Percentiles rank a stretch among this genome's conserved stretches.
phyloP scores from a whole-genome alignment of 352 stramenopile species.

The Phytophthora ramorum region DNA sequence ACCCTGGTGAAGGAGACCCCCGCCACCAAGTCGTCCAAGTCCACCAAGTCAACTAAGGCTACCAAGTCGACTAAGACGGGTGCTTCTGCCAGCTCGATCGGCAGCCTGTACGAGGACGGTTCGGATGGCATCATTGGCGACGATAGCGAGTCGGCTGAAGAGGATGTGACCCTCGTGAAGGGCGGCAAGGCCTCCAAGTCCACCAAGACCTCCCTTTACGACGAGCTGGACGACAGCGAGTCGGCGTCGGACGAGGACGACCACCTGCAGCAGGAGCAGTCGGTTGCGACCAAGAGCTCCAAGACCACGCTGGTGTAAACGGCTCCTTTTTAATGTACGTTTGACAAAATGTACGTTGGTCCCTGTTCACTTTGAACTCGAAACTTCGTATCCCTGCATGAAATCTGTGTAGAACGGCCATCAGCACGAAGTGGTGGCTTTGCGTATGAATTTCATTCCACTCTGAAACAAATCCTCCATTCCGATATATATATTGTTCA shows the following conservation, averaged over 20 bases:
- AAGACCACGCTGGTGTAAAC: conserved; percentile 27
- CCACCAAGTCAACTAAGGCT: conserved; percentile 7
- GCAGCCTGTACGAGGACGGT: conserved; percentile 23
- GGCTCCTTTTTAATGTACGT: conserved; percentile 31
- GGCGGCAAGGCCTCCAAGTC: conserved; percentile 11
- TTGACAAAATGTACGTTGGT: conserved; percentile 35
- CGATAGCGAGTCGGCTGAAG: conserved; percentile 18
- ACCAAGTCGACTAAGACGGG: conserved; percentile 25
- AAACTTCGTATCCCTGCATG: conserved; percentile 23
- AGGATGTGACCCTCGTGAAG: conserved; percentile 26
- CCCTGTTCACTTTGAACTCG: conserved; percentile 9
- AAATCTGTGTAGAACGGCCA: conserved; percentile 16
- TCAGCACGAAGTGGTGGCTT: conserved; percentile 23
- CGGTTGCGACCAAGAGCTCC: conserved; percentile 13
- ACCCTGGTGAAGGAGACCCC: conserved; percentile 20
- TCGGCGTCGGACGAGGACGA: conserved; percentile 31
- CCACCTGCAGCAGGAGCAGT: conserved; percentile 13
- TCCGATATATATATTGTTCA: conserved; percentile 7
- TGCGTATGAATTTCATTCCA: conserved; percentile 23
- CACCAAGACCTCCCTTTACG: conserved; percentile 3
- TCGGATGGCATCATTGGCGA: conserved; percentile 25
- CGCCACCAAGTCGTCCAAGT: conserved; percentile 8
- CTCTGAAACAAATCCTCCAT: background rate
- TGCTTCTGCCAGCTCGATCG: background rate
- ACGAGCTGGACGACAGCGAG: conserved; percentile 18